These are phyloP conservation scores for Craterostigma plantagineum DNA, from an alignment of 257 asterid species.

Conservation along the genomic window DNA sequence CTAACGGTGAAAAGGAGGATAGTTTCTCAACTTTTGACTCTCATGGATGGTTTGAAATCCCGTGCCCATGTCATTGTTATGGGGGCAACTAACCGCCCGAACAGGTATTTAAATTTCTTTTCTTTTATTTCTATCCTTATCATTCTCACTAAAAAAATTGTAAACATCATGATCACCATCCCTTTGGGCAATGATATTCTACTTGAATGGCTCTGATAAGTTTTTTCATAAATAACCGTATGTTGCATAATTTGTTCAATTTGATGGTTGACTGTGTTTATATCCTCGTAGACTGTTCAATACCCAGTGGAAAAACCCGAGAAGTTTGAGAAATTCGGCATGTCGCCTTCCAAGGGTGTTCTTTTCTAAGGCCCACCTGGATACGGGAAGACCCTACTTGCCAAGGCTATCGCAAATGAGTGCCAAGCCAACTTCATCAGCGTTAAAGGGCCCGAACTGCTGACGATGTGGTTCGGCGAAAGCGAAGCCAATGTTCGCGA, in stretches of 20 bases:
- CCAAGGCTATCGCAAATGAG: conserved; percentile 59
- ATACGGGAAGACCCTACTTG: conserved; percentile 47
- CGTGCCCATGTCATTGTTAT: conserved; percentile 87
- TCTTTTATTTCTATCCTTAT: no score
- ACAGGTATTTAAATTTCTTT: no score
- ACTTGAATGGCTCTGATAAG: no score
- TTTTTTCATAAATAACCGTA: no score
- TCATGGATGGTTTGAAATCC: conserved; percentile 84
- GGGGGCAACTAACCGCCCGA: conserved; percentile 89
- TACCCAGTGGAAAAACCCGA: conserved; percentile 57
- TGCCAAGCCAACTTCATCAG: conserved; percentile 52
- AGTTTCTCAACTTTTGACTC: conserved; percentile 83
- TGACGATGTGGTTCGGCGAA: conserved; percentile 65
- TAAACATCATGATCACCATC: conserved; percentile 16
- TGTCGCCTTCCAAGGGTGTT: conserved; percentile 56
- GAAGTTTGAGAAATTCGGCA: conserved; percentile 46
- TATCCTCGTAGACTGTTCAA: conserved; percentile 39
- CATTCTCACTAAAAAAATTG: no score
- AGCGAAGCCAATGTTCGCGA: conserved; percentile 66
- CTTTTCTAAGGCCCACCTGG: conserved; percentile 63
- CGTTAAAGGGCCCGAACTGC: conserved; percentile 49
- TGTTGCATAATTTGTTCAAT: no score
- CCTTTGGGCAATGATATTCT: conserved; percentile 20
- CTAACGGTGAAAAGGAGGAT: conserved; percentile 91
- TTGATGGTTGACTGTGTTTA: conserved; percentile 7